A percentile compares a stretch with the other conserved stretches of the same genome.
phyloP scores from a whole-genome alignment of 2,329 filamentous ascomycete species.

The Grosmannia huntii region DNA sequence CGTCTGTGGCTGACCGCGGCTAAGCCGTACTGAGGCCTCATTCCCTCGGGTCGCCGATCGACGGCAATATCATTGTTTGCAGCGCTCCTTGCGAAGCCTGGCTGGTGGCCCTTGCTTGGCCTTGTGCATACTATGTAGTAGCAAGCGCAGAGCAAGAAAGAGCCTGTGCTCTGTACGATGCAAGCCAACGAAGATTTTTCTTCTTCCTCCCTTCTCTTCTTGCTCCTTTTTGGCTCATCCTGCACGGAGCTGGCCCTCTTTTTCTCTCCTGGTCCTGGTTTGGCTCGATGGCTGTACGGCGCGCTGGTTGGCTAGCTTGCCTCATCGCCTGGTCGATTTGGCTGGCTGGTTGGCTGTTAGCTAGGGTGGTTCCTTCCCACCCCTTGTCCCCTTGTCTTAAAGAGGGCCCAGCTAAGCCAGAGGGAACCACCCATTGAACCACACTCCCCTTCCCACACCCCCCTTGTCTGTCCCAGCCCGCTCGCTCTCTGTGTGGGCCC shows the following conservation, averaged over 20 bases:
- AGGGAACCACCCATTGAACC: background rate
- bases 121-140: background rate
- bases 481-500: slow-evolving; percentile 11
- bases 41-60: background rate
- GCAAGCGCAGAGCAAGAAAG: background rate
- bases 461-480: slow-evolving; percentile 6
- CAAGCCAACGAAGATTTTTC: background rate
- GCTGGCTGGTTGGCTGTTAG: slow-evolving; percentile 2
- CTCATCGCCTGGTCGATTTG: background rate
- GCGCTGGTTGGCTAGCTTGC: slow-evolving; percentile 4
- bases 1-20: background rate
- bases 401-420: slow-evolving; percentile 21
- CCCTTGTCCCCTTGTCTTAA: slow-evolving; percentile 24
- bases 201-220: background rate
- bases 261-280: background rate
- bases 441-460: slow-evolving; percentile 8
- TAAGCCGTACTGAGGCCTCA: background rate
- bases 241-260: slow-evolving; percentile 1
- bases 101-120: background rate
- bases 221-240: background rate
- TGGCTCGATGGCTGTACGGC: background rate
- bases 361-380: background rate
- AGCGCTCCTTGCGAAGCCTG: background rate
- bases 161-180: background rate
- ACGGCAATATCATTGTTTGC: background rate